Percentiles rank a stretch among this genome's conserved stretches.
Evolutionary conservation across 2,329 filamentous ascomycete species (phyloP).

Genomic region (Alternaria tenuissima): DNA sequence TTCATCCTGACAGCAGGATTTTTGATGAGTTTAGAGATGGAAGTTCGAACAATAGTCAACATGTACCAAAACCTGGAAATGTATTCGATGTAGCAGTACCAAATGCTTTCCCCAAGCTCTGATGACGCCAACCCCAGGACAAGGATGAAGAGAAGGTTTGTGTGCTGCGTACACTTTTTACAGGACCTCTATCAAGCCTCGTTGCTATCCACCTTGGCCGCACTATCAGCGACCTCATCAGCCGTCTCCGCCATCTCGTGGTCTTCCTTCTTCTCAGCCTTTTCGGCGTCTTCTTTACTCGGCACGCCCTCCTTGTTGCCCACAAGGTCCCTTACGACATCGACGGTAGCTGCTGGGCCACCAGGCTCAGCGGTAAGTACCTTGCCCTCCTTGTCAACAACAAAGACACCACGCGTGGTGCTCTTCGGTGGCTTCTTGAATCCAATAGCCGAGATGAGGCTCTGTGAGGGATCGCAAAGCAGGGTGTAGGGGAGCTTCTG

Average conservation of each 20-base stretch:
- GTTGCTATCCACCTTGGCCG: slow-evolving; percentile 49
- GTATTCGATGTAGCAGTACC: neutral
- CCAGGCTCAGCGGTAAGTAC: slow-evolving; percentile 78
- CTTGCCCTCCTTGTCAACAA: slow-evolving; percentile 82
- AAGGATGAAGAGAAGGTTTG: neutral
- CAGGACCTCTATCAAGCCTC: slow-evolving; percentile 13
- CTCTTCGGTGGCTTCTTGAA: slow-evolving; percentile 84
- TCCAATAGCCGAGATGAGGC: slow-evolving; percentile 85
- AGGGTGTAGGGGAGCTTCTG: slow-evolving; percentile 88
- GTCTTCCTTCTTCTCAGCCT: slow-evolving; percentile 47
- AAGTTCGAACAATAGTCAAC: neutral
- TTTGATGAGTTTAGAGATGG: neutral
- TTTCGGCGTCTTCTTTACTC: slow-evolving; percentile 35
- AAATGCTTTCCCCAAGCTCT: neutral
- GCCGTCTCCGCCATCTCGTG: slow-evolving; percentile 57
- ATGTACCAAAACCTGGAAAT: neutral
- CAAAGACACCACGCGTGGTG: slow-evolving; percentile 87
- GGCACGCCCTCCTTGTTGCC: slow-evolving; percentile 41
- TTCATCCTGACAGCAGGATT: too few species aligned
- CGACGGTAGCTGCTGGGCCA: slow-evolving; percentile 78
- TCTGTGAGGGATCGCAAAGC: slow-evolving; percentile 79
- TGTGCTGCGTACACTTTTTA: neutral
- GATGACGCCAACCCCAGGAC: neutral
- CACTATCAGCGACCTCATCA: slow-evolving; percentile 15
- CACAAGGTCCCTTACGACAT: slow-evolving; percentile 75